Conservation (phyloP, 345 rosid genomes). For the Murraya paniculata region DNA sequence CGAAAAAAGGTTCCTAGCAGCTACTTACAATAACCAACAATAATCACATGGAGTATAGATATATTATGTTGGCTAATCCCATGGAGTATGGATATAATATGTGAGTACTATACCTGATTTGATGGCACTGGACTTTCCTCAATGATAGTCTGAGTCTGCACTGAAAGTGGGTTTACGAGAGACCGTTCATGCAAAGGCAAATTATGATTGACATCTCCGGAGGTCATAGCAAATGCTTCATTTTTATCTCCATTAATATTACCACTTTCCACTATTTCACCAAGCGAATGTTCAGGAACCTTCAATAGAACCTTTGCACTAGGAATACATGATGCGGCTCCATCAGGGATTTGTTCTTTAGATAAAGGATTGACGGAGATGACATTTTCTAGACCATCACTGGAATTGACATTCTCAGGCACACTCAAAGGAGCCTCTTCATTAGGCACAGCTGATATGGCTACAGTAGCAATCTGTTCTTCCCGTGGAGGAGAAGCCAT, state of each 20-base stretch:
- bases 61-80: background rate
- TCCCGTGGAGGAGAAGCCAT: constrained; percentile 12
- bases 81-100: background rate
- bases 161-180: constrained; percentile 1
- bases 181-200: constrained; percentile 12
- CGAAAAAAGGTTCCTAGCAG: background rate
- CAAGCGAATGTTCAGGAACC: constrained; percentile 20
- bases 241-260: constrained; percentile 10
- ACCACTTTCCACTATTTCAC: constrained; percentile 15
- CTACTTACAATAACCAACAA: background rate
- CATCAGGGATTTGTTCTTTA: constrained; percentile 17
- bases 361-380: constrained; percentile 23
- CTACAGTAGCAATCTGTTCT: constrained; percentile 15
- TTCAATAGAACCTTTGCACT: constrained; percentile 23
- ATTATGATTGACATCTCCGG: background rate
- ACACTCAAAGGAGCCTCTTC: constrained; percentile 19
- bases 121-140: constrained; percentile 7
- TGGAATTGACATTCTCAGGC: constrained; percentile 16
- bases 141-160: constrained; percentile 5
- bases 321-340: constrained; percentile 12
- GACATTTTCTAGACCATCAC: constrained; percentile 18
- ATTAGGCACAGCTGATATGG: constrained; percentile 11
- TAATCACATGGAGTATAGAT: background rate
- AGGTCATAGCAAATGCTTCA: constrained; percentile 2
- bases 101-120: constrained; percentile 16